Base-by-base conservation (phyloP, 2,329 filamentous ascomycete species). In the Sordariomycetes sp. region DNA sequence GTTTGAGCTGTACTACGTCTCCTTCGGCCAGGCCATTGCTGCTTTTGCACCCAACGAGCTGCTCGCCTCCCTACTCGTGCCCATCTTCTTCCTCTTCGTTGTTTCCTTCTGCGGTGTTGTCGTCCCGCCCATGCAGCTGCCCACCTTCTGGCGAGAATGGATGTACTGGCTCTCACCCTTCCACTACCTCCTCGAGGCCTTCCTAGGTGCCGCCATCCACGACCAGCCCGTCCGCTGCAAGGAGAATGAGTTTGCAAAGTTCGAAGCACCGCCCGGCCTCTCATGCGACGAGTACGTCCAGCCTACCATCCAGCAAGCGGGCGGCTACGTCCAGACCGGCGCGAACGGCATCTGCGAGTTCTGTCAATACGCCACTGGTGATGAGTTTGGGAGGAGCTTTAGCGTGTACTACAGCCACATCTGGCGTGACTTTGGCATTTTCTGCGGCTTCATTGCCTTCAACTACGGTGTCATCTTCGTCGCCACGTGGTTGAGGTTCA, bases 91-190 rank as follows among this genome's bases (percentile, higher is more conserved):
- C 58, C 68, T 79, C 18, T 83, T 84, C 45, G 68, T 83, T 24
- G 66, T 82, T 16, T 70, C 71, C 8, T 85, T 85, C 63, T 83
- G 79, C 50, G 80, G 80, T 37, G 75, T 84, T 6, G 69, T 82
- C 8, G 78, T 84, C 1, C 78, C 79, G 0, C 74, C 73, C 12
- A 47, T 42, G 2, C 64, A 64, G 4, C 54, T 85, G 1, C 73
- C 75, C 0, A 52, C 60, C 2, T 84, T 84, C 50, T 84, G 80
- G 79, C 61, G 65, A 11, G 55, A 55, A 7, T 75, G 69, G 69
- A 75, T 79, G 72, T 82, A 83, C 51, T 74, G 71, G 54, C 61
- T 83, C 16, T 76, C 77, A 0, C 80, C 80, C 0, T 82, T 82
- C 53, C 70, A 73, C 40, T 84, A 84, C 44, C 63, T 82, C 1